Base-by-base conservation (phyloP, 306 rosid genomes). In the Medicago ruthenica region DNA sequence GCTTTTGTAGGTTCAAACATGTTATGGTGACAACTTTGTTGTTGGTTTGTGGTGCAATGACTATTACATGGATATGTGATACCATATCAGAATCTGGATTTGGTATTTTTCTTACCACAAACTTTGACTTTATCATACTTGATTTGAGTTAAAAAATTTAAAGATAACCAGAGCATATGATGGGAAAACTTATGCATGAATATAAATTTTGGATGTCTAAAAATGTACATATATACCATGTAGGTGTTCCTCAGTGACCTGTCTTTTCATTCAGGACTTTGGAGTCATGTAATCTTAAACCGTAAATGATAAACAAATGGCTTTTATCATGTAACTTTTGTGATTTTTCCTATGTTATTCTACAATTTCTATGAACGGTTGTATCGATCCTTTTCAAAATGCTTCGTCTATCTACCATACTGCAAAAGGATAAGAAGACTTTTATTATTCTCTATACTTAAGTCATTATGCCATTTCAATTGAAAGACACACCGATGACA, bases 71-170 rank as follows among this genome's bases (percentile, higher is more conserved):
- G 97, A 92, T 95, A 50, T 92, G 97, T 86, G 99, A 95, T 78
- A 92, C 97, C 68, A 95, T 95, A 80, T 57, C 99, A 78, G 97
- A 95, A 86, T 89, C 99, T 83, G 97, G 99, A 81, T 90, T 95
- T 79, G 99, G 99, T 95, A 89, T 6, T 61, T 31, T 68, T 66
- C 82, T 77, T 79, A 63, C 71, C 55, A 11, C 67, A 37, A 48
- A 63, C 80, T 68, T 50, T 62, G 70, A 76, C 79, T 76, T 48
- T 44, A 53, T 67, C 57, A 20, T 72, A 5, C 64, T 58, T 67
- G 45, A 67, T 71, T 72, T 54, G 67, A 67, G 68, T 75, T 45
- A 72, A 41, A 53, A 53, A 75, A 61, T 53, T 71, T 57, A 70
- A 31, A 48, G 10, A 75, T 74, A 42, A 63, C 21, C 21, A 27